Evolutionary conservation across 2,329 filamentous ascomycete genomes (phyloP).

Genomic region (Colletotrichum incanum): DNA sequence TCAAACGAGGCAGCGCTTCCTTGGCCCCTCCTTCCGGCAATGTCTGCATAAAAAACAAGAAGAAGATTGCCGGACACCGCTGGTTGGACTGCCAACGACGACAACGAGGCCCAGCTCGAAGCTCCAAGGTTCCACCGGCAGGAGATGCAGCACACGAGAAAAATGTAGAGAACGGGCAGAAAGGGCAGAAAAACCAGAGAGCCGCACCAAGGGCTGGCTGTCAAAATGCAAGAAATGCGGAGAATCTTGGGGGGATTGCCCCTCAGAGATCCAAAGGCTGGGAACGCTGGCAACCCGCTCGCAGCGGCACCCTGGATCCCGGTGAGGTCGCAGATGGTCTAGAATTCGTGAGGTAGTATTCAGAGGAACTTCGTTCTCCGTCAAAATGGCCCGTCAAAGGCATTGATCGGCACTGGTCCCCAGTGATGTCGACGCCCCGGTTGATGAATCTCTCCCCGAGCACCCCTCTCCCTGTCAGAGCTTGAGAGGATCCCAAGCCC

Average conservation of each 20-base stretch:
- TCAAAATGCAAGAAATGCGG: constrained; percentile 5
- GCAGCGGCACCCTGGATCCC: background rate
- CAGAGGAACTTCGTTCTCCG: constrained; percentile 3
- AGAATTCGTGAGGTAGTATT: constrained; percentile 34
- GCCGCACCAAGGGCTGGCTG: background rate
- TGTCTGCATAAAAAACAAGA: background rate
- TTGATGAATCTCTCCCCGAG: constrained; percentile 5
- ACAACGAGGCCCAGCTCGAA: background rate
- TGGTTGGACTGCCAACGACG: constrained; percentile 34
- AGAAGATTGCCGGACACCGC: constrained; percentile 1
- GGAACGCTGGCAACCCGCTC: background rate
- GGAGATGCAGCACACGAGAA: background rate
- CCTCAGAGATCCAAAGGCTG: background rate
- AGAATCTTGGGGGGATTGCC: background rate
- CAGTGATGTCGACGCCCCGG: constrained; percentile 15
- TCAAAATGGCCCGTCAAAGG: constrained; percentile 14
- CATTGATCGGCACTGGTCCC: constrained; percentile 31
- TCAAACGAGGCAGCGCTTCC: background rate
- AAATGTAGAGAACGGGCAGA: background rate
- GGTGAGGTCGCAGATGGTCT: constrained; percentile 29
- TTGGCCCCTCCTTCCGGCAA: background rate
- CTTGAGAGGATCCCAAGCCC: constrained; percentile 10
- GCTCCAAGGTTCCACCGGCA: background rate
- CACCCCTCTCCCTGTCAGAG: constrained; percentile 33
- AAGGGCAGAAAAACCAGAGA: background rate